These are phyloP conservation scores for Linderniella brevidens DNA, from an alignment of 257 asterid genomes.

Conservation along the genomic window DNA sequence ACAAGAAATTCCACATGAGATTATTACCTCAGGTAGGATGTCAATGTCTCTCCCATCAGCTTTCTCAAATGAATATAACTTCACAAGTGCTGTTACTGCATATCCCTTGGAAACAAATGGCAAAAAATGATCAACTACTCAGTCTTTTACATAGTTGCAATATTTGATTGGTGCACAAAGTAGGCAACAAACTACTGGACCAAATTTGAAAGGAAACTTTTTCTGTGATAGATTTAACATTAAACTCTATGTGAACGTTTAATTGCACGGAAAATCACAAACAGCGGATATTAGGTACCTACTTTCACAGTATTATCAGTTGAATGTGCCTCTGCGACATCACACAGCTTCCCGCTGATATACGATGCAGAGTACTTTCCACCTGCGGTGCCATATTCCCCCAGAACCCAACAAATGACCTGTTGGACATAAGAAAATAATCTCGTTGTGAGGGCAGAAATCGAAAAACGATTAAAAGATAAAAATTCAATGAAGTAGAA, in stretches of 20 bases:
- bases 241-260: too few species aligned
- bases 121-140: too few species aligned
- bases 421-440: conserved; percentile 18
- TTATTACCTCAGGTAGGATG: conserved; percentile 73
- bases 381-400: conserved; percentile 93
- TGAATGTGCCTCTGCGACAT: conserved; percentile 85
- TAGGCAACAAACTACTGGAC: too few species aligned
- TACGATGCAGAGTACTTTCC: conserved; percentile 85
- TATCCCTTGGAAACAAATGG: conserved; percentile 46
- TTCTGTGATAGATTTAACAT: too few species aligned
- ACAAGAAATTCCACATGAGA: conserved; percentile 1
- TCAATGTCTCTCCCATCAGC: conserved; percentile 86
- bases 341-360: conserved; percentile 82
- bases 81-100: conserved; percentile 75
- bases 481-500: too few species aligned
- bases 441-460: too few species aligned
- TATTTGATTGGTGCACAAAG: too few species aligned
- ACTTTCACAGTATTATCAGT: conserved; percentile 87
- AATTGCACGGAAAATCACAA: too few species aligned
- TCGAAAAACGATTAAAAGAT: too few species aligned
- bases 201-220: too few species aligned
- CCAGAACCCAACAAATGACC: conserved; percentile 99
- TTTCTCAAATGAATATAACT: conserved; percentile 80
- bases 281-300: too few species aligned
- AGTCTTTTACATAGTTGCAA: too few species aligned